Evolutionary conservation across 2,329 filamentous ascomycete species (phyloP).

Genomic region (Calonectria leucothoes): DNA sequence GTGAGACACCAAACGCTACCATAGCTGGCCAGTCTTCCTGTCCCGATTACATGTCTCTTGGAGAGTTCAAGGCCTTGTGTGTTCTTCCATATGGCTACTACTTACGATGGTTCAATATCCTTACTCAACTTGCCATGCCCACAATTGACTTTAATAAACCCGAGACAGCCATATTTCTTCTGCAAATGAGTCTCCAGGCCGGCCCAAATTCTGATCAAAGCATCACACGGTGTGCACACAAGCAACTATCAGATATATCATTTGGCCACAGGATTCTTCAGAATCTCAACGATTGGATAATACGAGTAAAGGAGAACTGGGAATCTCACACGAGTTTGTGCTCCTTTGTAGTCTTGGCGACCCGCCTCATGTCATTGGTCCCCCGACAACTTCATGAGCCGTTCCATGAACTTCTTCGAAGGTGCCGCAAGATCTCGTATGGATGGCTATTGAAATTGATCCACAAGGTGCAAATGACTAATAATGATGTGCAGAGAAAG

Average conservation of each 20-base stretch:
- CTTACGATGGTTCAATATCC: constrained; percentile 35
- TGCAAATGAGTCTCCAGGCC: constrained; percentile 37
- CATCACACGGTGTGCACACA: constrained; percentile 11
- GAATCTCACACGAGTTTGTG: constrained; percentile 32
- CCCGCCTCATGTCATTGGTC: constrained; percentile 27
- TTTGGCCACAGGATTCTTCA: constrained; percentile 23
- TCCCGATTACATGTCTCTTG: constrained; percentile 58
- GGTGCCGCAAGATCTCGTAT: constrained; percentile 20
- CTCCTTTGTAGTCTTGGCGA: constrained; percentile 30
- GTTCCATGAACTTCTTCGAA: background rate
- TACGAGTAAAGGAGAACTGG: constrained; percentile 35
- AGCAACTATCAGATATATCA: background rate
- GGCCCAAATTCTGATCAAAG: background rate
- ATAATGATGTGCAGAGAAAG: constrained; percentile 11
- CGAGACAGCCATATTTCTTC: constrained; percentile 29
- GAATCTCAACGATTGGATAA: background rate
- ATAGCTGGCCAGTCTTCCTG: constrained; percentile 62
- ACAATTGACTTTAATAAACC: constrained; percentile 38
- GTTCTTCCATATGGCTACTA: constrained; percentile 27
- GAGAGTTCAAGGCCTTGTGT: constrained; percentile 61
- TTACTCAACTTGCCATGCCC: constrained; percentile 36
- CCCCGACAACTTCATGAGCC: fast-evolving
- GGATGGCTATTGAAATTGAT: constrained; percentile 23
- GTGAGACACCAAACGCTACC: constrained; percentile 58
- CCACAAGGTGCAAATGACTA: background rate